Percentiles rank a stretch among this genome's conserved stretches.
Evolutionary conservation across 2,329 filamentous ascomycete genomes (phyloP).

Genomic region (Fusarium tjaetaba): DNA sequence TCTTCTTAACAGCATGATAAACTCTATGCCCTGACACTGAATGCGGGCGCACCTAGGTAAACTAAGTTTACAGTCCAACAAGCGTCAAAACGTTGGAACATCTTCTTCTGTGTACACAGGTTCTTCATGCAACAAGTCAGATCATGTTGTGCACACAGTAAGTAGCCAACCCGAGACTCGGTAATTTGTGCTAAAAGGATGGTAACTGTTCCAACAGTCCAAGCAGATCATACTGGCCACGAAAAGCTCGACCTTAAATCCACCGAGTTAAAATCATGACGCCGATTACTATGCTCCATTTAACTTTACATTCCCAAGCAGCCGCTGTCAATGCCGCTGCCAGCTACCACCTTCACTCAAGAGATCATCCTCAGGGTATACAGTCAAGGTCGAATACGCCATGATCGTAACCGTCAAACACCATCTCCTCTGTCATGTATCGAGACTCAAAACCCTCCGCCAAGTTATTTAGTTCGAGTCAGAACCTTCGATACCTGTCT

Average conservation of each 20-base stretch:
- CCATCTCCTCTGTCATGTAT: background rate
- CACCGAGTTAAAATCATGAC: background rate
- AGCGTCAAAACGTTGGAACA: background rate
- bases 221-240: background rate
- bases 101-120: background rate
- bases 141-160: background rate
- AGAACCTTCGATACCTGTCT: background rate
- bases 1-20: background rate
- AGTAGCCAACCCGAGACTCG: rapidly evolving
- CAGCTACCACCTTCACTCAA: background rate
- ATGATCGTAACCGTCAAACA: background rate
- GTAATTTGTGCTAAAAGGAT: background rate
- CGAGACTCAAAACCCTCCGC: background rate
- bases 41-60: background rate
- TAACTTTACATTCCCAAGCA: background rate
- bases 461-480: background rate
- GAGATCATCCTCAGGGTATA: background rate
- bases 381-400: background rate
- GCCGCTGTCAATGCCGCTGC: background rate
- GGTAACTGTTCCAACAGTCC: background rate
- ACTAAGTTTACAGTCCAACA: background rate
- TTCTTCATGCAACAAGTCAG: background rate
- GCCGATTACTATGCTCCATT: background rate
- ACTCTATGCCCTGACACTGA: background rate
- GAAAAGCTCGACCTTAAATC: background rate